A percentile compares a stretch with the other conserved stretches of the same genome.
Conservation (phyloP, 2,329 filamentous ascomycete species). For the Apiospora aurea region DNA sequence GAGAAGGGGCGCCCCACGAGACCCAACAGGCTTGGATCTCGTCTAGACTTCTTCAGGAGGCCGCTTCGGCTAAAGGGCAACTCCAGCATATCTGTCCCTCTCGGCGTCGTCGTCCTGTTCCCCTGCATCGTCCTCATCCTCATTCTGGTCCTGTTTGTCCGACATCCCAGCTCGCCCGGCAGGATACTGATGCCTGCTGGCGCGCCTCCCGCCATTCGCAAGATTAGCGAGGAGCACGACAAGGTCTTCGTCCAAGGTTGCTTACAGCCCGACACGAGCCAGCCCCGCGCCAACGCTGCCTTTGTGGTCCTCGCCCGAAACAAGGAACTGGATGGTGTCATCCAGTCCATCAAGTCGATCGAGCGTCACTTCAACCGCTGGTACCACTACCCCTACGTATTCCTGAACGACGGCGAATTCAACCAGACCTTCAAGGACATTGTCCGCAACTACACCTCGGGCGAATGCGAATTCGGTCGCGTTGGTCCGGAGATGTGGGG, state of each 20-base stretch:
- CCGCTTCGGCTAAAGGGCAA: slow-evolving; percentile 90
- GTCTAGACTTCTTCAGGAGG: slow-evolving; percentile 82
- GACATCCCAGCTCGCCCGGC: slow-evolving; percentile 83
- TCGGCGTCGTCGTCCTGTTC: slow-evolving; percentile 92
- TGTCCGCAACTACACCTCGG: slow-evolving; percentile 89
- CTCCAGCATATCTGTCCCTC: slow-evolving; percentile 88
- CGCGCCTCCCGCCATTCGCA: slow-evolving; percentile 86
- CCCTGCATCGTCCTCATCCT: slow-evolving; percentile 90
- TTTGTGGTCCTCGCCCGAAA: slow-evolving; percentile 96
- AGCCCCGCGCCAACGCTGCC: slow-evolving; percentile 88
- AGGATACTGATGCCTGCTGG: slow-evolving; percentile 88
- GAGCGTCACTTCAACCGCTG: slow-evolving; percentile 99
- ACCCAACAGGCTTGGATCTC: slow-evolving; percentile 51
- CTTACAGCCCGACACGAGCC: slow-evolving; percentile 77
- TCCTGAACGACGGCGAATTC: slow-evolving; percentile 97
- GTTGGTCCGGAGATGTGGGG: slow-evolving; percentile 94
- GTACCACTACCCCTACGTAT: slow-evolving; percentile 98
- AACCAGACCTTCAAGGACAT: slow-evolving; percentile 91
- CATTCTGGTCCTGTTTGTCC: slow-evolving; percentile 87
- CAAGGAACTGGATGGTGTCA: slow-evolving; percentile 93
- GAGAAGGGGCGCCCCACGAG: slow-evolving; percentile 54
- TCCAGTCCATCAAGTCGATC: slow-evolving; percentile 97
- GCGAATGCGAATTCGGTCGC: slow-evolving; percentile 88
- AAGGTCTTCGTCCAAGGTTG: slow-evolving; percentile 96
- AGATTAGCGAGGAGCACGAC: slow-evolving; percentile 97